phyloP scores from a whole-genome alignment of 1,284 basidiomycete genomes.

The Wolfiporia cocos region DNA sequence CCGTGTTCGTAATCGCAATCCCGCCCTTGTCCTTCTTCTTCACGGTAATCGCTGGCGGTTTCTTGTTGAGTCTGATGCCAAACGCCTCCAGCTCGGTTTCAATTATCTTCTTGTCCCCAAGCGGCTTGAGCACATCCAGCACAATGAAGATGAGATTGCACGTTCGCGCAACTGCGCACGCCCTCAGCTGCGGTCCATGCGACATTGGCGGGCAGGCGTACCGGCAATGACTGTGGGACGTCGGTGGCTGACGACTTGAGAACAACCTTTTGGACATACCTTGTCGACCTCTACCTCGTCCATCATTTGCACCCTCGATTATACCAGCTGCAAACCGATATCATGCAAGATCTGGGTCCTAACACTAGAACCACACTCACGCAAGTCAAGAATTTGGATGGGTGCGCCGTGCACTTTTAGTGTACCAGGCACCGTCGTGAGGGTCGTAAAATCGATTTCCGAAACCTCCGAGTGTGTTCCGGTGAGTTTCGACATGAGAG shows the following conservation, averaged over 20 bases:
- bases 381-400: constrained; percentile 82
- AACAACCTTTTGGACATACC: constrained; percentile 36
- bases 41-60: constrained; percentile 84
- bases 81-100: constrained; percentile 94
- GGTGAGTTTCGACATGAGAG: constrained; percentile 96
- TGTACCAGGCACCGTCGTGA: constrained; percentile 93
- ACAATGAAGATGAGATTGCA: constrained; percentile 99
- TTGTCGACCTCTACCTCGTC: constrained; percentile 96
- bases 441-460: constrained; percentile 96
- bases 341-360: background rate
- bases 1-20: constrained; percentile 90
- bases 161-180: constrained; percentile 80
- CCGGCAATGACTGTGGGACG: constrained; percentile 67
- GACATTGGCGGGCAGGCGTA: constrained; percentile 31
- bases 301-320: constrained; percentile 98
- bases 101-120: constrained; percentile 91
- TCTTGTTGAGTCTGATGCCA: constrained; percentile 95
- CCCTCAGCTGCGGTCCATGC: constrained; percentile 1
- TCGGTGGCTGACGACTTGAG: constrained; percentile 1
- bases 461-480: constrained; percentile 98
- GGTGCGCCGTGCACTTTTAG: constrained; percentile 93
- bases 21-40: constrained; percentile 96
- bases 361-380: constrained; percentile 38
- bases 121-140: constrained; percentile 94
- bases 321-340: constrained; percentile 70